Evolutionary conservation across 2,329 filamentous ascomycete genomes (phyloP), one percentile per base, ranked within the genome.

Genomic region (Arthrobotrys pseudoclavata): DNA sequence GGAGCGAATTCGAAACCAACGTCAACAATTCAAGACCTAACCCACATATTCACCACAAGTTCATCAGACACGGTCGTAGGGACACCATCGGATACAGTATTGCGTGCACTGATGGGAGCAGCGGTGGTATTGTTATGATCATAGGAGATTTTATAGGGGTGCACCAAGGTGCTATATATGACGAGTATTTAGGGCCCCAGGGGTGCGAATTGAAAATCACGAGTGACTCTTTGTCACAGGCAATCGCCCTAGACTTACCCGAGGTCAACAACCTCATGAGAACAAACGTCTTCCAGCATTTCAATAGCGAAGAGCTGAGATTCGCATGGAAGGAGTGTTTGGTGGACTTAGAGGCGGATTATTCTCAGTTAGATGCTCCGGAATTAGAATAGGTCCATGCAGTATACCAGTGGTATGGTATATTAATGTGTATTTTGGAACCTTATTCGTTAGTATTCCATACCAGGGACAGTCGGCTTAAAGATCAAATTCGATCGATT

Each of bases 261-360:
- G 45, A 48, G 45, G 45, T 48, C 45, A 48, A 48, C 22, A 22
- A 15, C n/a, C 22, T 22, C 20, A 48, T 48, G 45, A 48, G 45
- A 48, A 48, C 45, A 20, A 48, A 48, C 6, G 45, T 48, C 22
- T 18, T 48, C 20, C 45, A 48, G 3, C 6, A 48, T 48, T 48
- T 48, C 9, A 48, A 48, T 7, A 48, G 3, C 45, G 18, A 48
- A 4, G 18, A 48, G 18, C 45, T 48, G 22, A 22, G 9, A 22
- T 20, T 6, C 10, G 5, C 7, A 22, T 48, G 45, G 45, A 18
- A 48, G 45, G 45, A 22, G 18, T 48, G 45, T 22, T 48, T 22
- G 6, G 18, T 10, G 20, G 18, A 22, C 45, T 48, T 22, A 4
- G 45, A 48, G 45, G 18, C n/a, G 45, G 45, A 12, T 48, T 48